Conservation (phyloP, 345 rosid genomes). For the Eucalyptus cladocalyx region DNA sequence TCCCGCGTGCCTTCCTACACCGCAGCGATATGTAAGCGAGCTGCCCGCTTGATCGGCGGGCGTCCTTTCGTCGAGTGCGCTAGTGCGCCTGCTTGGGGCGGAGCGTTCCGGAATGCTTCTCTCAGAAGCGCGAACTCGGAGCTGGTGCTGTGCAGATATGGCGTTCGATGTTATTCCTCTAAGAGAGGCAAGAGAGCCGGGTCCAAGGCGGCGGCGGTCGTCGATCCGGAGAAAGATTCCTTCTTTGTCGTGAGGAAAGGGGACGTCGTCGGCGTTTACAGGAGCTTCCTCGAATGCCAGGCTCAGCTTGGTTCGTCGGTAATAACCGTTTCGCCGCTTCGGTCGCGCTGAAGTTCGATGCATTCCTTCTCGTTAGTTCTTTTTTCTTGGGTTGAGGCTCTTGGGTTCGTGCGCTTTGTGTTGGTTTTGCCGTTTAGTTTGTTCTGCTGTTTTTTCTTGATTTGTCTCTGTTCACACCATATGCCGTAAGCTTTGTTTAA, state of each 20-base stretch:
- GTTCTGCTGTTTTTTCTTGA: not conserved
- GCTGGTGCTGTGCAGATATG: constrained; percentile 9
- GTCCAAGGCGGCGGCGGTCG: constrained; percentile 1
- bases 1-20: constrained; percentile 42
- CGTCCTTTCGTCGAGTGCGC: constrained; percentile 9
- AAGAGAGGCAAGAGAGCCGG: constrained; percentile 1
- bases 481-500: not conserved
- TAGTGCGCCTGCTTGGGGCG: not conserved
- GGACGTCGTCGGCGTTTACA: constrained; percentile 66
- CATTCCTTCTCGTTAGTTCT: not conserved
- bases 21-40: constrained; percentile 25
- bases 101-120: constrained; percentile 3
- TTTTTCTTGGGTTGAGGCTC: not conserved
- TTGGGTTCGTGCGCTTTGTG: not conserved
- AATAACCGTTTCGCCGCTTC: not conserved
- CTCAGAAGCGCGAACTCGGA: constrained; percentile 8
- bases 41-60: constrained; percentile 9
- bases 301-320: constrained; percentile 91
- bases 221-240: constrained; percentile 46
- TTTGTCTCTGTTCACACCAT: not conserved
- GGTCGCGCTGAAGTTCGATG: not conserved
- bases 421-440: not conserved
- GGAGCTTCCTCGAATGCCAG: constrained; percentile 55
- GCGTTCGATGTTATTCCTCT: constrained; percentile 37
- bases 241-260: constrained; percentile 88